phyloP scores from a whole-genome alignment of 176 grass and related monocot species.

The Hsuehochloa calcarea region DNA sequence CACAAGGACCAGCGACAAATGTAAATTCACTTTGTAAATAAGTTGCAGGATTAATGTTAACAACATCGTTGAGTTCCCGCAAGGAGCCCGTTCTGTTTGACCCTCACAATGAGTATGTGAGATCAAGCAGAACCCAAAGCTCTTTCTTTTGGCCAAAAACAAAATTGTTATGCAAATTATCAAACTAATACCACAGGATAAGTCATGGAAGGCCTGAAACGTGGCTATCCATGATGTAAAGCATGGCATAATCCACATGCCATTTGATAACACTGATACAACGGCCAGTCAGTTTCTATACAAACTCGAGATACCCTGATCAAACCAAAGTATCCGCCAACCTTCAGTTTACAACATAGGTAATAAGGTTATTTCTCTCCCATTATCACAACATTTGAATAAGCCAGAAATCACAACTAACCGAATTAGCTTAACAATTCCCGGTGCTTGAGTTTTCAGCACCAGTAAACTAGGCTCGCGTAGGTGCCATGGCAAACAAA shows the following conservation, averaged over 20 bases:
- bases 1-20: neutral
- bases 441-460: neutral
- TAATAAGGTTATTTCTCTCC: neutral
- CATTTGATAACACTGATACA: neutral
- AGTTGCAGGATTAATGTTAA: neutral
- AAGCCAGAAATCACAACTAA: neutral
- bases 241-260: neutral
- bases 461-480: neutral
- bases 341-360: neutral
- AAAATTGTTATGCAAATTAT: neutral
- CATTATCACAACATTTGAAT: neutral
- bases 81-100: neutral
- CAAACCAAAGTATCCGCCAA: neutral
- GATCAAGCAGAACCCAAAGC: neutral
- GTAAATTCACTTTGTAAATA: neutral
- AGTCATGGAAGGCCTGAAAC: neutral
- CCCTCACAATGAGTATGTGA: neutral
- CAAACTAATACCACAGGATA: neutral
- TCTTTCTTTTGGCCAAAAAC: neutral
- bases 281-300: neutral
- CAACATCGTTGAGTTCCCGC: neutral
- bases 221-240: neutral
- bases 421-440: neutral
- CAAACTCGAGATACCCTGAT: neutral
- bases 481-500: neutral